A percentile compares a stretch with the other conserved stretches of the same genome.
Conservation (phyloP, 257 asterid genomes). For the Solanum clarkiae region DNA sequence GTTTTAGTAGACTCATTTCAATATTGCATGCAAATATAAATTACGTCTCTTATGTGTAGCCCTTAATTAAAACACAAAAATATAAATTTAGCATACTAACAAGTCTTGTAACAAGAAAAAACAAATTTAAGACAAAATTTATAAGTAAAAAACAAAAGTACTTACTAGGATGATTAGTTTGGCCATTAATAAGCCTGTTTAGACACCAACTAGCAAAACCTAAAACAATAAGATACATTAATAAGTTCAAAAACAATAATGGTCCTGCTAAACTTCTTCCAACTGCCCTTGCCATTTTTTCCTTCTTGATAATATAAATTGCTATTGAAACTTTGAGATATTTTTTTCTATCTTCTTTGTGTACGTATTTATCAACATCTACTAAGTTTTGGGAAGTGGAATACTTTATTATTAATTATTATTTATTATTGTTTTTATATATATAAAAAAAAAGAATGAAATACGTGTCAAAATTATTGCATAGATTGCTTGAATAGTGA, state of each 20-base stretch:
- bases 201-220: conserved; percentile 93
- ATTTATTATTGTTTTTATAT: too few species aligned
- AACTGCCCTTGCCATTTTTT: conserved; percentile 54
- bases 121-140: too few species aligned
- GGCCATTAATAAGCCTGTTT: conserved; percentile 63
- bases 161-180: conserved; percentile 74
- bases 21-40: too few species aligned
- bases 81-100: neutral
- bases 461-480: conserved; percentile 10
- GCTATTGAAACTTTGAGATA: neutral
- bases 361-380: neutral
- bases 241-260: conserved; percentile 55
- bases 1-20: too few species aligned
- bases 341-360: neutral
- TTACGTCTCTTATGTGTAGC: too few species aligned
- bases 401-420: neutral
- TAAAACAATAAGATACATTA: conserved; percentile 57
- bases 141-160: neutral
- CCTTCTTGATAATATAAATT: neutral
- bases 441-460: neutral
- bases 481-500: neutral
- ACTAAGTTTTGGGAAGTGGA: neutral
- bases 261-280: conserved; percentile 76
- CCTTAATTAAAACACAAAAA: neutral
- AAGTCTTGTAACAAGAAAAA: neutral